Conservation (phyloP, 371 early-diverging fungal species). For the Mucor saturninus region DNA sequence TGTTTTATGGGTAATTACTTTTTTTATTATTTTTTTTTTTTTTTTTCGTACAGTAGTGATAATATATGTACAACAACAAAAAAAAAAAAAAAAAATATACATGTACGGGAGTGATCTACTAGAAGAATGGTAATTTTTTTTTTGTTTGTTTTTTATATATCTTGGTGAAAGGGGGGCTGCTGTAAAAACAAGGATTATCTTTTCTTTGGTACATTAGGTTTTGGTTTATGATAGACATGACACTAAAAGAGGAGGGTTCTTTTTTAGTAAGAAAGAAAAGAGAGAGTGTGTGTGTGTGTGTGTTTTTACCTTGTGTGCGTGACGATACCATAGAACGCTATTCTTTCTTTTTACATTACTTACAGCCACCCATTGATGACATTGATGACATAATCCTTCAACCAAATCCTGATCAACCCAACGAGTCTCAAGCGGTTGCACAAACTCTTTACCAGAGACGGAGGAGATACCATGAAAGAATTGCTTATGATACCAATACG, state of each 20-base stretch:
- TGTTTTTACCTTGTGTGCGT: constrained; percentile 78
- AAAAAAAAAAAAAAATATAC: background rate
- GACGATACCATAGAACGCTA: constrained; percentile 87
- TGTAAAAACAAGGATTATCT: constrained; percentile 6
- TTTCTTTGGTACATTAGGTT: constrained; percentile 43
- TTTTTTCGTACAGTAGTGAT: too few relatives aligned
- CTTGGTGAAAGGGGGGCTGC: background rate
- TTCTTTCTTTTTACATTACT: constrained; percentile 79
- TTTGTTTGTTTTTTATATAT: constrained; percentile 6
- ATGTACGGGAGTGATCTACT: background rate
- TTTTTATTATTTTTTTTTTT: background rate
- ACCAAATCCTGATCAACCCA: constrained; percentile 69
- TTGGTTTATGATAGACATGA: constrained; percentile 86
- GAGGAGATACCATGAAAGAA: constrained; percentile 93
- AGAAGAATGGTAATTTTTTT: background rate
- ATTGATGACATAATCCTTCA: constrained; percentile 90
- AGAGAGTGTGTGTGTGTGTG: background rate
- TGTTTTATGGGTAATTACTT: background rate
- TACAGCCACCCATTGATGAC: constrained; percentile 84
- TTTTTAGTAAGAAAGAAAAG: background rate
- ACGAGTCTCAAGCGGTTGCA: constrained; percentile 75
- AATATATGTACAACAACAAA: background rate
- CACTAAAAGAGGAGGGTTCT: constrained; percentile 50
- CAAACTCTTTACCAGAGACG: constrained; percentile 81
- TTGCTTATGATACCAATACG: constrained; percentile 96